phyloP scores from a whole-genome alignment of 257 asterid genomes.

The Solanum pinnatisectum region DNA sequence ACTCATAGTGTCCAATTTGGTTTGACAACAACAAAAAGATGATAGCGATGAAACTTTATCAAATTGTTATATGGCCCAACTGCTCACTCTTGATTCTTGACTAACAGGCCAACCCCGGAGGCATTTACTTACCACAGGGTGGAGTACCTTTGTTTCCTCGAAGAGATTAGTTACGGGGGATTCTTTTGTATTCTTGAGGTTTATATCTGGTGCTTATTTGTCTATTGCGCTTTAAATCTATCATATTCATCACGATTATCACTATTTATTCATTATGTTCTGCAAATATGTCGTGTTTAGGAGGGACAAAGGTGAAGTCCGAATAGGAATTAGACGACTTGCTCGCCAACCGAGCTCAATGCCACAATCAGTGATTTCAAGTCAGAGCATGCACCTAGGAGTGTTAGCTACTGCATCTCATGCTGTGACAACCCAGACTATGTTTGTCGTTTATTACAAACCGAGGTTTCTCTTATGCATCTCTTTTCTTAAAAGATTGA shows the following conservation, averaged over 20 bases:
- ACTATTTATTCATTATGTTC: neutral
- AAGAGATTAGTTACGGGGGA: conserved; percentile 75
- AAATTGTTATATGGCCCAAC: neutral
- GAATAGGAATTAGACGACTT: conserved; percentile 67
- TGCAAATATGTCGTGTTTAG: conserved; percentile 13
- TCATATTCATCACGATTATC: neutral
- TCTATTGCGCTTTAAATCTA: neutral
- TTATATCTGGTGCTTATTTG: neutral
- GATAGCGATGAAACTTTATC: neutral
- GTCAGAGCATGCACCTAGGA: conserved; percentile 84
- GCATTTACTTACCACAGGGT: conserved; percentile 80
- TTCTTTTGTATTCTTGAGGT: conserved; percentile 73
- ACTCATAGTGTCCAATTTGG: neutral
- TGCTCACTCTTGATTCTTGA: neutral
- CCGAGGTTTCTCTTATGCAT: conserved; percentile 41
- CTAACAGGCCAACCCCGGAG: conserved; percentile 73
- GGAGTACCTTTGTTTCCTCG: conserved; percentile 76
- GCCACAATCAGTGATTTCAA: conserved; percentile 71
- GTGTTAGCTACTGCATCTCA: conserved; percentile 87
- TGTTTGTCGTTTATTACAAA: conserved; percentile 69
- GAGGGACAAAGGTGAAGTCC: conserved; percentile 60
- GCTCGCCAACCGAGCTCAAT: conserved; percentile 51
- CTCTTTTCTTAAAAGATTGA: neutral
- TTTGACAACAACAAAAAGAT: neutral
- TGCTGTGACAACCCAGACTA: conserved; percentile 47